Evolutionary conservation across 352 stramenopile species (phyloP).

Genomic region (Pythium volutum): DNA sequence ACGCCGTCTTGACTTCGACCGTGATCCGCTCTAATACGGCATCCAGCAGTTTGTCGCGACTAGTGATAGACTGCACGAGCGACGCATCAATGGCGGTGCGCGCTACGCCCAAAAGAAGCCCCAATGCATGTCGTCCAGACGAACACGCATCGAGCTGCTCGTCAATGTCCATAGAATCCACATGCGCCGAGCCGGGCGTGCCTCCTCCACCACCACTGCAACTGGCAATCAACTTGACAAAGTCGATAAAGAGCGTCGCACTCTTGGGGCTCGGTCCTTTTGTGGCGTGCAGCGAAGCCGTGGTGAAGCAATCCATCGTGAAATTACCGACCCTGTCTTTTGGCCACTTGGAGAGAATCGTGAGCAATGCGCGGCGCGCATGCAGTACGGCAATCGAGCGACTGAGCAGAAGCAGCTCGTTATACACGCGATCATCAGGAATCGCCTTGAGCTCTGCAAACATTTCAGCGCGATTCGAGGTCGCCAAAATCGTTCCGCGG

Average conservation of each 20-base stretch:
- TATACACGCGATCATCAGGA: constrained; percentile 72
- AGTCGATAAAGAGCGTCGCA: constrained; percentile 65
- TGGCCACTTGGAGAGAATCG: constrained; percentile 78
- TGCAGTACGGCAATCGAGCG: constrained; percentile 81
- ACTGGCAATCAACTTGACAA: constrained; percentile 80
- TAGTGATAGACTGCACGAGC: constrained; percentile 4
- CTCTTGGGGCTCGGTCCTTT: constrained; percentile 11
- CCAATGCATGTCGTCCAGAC: constrained; percentile 18
- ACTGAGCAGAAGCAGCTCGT: constrained; percentile 73
- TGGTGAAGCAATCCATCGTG: constrained; percentile 39
- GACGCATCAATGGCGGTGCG: constrained; percentile 28
- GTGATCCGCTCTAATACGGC: constrained; percentile 59
- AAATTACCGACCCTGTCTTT: constrained; percentile 52
- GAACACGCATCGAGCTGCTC: constrained; percentile 23
- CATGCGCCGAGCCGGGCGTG: constrained; percentile 9
- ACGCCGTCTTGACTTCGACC: constrained; percentile 61
- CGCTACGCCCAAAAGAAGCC: constrained; percentile 13
- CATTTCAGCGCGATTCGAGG: constrained; percentile 59
- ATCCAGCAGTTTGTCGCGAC: constrained; percentile 33
- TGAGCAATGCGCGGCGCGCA: constrained; percentile 66
- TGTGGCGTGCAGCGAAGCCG: too few species aligned
- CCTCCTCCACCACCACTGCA: constrained; percentile 45
- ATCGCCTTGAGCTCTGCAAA: constrained; percentile 76
- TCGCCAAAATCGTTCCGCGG: constrained; percentile 17
- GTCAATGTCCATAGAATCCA: constrained; percentile 18